These are phyloP conservation scores for Cyclotella distinguenda DNA, from an alignment of 108 stramenopile genomes.

Conservation along the genomic window DNA sequence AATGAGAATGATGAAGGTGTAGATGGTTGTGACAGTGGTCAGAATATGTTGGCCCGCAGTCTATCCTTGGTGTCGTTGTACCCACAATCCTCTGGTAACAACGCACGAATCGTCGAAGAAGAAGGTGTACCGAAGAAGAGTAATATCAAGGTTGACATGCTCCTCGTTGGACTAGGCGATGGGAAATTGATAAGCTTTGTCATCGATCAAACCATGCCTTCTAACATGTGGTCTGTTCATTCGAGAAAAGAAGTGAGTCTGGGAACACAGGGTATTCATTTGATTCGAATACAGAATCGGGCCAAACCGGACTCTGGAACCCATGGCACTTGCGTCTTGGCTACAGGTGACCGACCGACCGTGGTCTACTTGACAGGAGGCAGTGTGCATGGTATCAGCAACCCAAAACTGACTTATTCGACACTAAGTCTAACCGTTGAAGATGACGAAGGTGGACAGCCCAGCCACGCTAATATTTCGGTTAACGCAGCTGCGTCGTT, in stretches of 20 bases:
- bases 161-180: constrained; percentile 96
- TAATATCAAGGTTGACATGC: constrained; percentile 70
- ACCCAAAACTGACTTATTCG: constrained; percentile 90
- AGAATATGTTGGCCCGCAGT: constrained; percentile 85
- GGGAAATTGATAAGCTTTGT: constrained; percentile 88
- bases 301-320: constrained; percentile 21
- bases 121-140: constrained; percentile 5
- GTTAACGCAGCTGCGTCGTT: constrained; percentile 86
- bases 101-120: constrained; percentile 23
- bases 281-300: constrained; percentile 63
- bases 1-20: constrained; percentile 14
- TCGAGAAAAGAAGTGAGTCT: constrained; percentile 90
- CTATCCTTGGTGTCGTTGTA: constrained; percentile 76
- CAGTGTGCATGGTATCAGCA: constrained; percentile 46
- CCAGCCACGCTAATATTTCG: constrained; percentile 59
- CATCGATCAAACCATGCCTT: constrained; percentile 38
- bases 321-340: constrained; percentile 88
- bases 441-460: constrained; percentile 52
- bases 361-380: constrained; percentile 92
- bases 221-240: constrained; percentile 45
- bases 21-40: constrained; percentile 16
- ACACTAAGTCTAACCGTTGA: constrained; percentile 84
- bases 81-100: constrained; percentile 33
- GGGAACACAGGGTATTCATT: constrained; percentile 92
- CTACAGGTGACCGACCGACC: constrained; percentile 94